Conservation (phyloP, 2,329 filamentous ascomycete species). For the Phyllosticta citriasiana region DNA sequence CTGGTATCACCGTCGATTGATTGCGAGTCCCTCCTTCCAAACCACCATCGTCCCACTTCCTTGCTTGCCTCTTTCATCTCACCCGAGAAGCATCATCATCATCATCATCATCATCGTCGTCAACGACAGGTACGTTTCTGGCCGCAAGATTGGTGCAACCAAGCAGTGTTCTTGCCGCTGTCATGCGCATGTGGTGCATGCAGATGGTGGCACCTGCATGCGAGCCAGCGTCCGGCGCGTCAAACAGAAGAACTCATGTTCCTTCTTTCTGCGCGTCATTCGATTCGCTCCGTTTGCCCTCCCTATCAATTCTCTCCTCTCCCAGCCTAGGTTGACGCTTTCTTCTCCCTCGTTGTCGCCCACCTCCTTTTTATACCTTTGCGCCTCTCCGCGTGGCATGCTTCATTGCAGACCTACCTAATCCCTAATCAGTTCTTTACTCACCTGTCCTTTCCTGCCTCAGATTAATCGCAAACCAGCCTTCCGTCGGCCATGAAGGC, state of each 20-base stretch:
- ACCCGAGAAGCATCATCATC: background rate
- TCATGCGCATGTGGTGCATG: background rate
- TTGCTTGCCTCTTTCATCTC: background rate
- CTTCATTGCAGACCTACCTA: background rate
- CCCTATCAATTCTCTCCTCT: background rate
- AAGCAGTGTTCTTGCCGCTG: background rate
- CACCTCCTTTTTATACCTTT: background rate
- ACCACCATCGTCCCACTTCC: background rate
- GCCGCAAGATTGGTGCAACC: background rate
- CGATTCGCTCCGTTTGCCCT: background rate
- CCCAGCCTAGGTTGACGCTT: background rate
- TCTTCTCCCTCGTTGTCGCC: too few relatives aligned
- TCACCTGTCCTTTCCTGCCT: background rate
- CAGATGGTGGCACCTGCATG: background rate
- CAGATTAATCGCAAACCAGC: background rate
- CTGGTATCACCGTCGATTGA: background rate
- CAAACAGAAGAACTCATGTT: background rate
- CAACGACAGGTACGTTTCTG: background rate
- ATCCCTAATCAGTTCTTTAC: conserved; percentile 1
- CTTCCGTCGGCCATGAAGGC: conserved; percentile 5
- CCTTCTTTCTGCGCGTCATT: background rate
- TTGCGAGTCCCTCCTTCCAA: background rate
- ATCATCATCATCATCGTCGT: too few relatives aligned
- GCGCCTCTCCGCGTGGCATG: background rate
- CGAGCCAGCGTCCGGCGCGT: background rate